A percentile compares a stretch with the other conserved stretches of the same genome.
phyloP scores from a whole-genome alignment of 257 asterid species.

The Gentiana macrophylla region DNA sequence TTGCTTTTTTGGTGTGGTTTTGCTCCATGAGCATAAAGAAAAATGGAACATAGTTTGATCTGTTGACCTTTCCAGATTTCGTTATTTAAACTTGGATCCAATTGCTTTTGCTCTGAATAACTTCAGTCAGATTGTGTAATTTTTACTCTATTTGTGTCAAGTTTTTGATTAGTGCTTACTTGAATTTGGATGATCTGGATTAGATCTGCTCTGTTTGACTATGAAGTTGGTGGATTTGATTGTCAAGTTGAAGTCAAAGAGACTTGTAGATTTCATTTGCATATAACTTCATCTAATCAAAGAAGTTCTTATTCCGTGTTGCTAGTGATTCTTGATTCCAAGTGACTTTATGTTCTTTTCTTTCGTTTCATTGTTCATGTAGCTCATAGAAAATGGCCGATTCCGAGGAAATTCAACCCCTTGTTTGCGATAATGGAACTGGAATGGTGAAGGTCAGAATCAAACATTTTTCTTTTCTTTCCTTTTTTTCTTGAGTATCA shows the following conservation, averaged over 20 bases:
- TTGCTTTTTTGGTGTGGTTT: not conserved
- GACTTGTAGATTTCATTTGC: not conserved
- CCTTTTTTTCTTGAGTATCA: no score
- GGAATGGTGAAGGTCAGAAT: constrained; percentile 33
- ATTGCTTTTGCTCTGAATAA: no score
- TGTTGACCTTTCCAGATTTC: no score
- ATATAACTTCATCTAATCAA: not conserved
- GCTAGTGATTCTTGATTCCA: not conserved
- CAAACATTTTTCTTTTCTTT: no score
- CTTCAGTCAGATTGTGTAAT: no score
- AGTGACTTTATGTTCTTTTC: not conserved
- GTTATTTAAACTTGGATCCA: no score
- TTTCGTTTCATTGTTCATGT: not conserved
- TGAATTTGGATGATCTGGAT: no score
- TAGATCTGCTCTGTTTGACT: no score
- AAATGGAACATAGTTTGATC: not conserved
- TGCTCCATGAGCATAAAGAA: not conserved
- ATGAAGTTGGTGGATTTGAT: no score
- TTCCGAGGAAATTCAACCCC: constrained; percentile 34
- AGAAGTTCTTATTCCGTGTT: not conserved
- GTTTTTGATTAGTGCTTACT: no score
- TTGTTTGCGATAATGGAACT: constrained; percentile 36
- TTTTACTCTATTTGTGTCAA: no score
- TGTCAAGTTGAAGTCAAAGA: no score
- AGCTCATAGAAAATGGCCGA: constrained; percentile 25